Evolutionary conservation across 2,329 filamentous ascomycete species (phyloP).

Genomic region (Hymenoscyphus fraxineus): DNA sequence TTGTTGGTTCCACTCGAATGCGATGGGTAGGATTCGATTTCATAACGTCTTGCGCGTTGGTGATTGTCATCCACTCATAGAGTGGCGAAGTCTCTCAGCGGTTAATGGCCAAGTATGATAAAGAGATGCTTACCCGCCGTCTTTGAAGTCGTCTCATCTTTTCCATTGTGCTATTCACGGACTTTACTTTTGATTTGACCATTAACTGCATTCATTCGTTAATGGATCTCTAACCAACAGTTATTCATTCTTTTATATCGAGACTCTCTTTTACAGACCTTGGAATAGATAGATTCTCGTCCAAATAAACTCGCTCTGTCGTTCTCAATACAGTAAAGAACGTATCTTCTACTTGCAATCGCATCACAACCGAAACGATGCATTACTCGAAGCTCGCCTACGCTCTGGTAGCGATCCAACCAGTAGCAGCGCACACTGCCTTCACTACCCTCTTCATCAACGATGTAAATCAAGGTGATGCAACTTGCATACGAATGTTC

Average conservation of each 20-base stretch:
- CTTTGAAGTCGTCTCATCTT: not conserved
- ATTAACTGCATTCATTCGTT: slow-evolving; percentile 3
- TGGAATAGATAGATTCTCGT: not conserved
- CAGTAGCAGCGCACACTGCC: slow-evolving; percentile 53
- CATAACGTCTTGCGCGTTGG: not conserved
- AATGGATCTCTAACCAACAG: not conserved
- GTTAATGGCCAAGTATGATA: not conserved
- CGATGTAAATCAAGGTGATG: slow-evolving; percentile 63
- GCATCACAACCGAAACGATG: slow-evolving; percentile 5
- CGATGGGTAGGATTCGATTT: not conserved
- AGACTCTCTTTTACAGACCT: not conserved
- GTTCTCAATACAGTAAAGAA: not conserved
- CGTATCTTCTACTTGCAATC: not conserved
- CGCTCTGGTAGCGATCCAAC: slow-evolving; percentile 21
- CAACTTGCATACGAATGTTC: slow-evolving; percentile 67
- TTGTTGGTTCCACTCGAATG: not conserved
- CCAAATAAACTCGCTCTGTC: not conserved
- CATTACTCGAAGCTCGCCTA: slow-evolving; percentile 10
- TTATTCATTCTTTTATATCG: not conserved
- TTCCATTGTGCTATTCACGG: slow-evolving; percentile 1
- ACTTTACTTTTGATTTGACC: not conserved
- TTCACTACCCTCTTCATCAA: slow-evolving; percentile 63
- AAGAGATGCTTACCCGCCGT: not conserved
- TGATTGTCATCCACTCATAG: not conserved
- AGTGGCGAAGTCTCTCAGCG: not conserved